These are phyloP conservation scores for Medicago lupulina DNA, from an alignment of 306 rosid species.

Conservation along the genomic window DNA sequence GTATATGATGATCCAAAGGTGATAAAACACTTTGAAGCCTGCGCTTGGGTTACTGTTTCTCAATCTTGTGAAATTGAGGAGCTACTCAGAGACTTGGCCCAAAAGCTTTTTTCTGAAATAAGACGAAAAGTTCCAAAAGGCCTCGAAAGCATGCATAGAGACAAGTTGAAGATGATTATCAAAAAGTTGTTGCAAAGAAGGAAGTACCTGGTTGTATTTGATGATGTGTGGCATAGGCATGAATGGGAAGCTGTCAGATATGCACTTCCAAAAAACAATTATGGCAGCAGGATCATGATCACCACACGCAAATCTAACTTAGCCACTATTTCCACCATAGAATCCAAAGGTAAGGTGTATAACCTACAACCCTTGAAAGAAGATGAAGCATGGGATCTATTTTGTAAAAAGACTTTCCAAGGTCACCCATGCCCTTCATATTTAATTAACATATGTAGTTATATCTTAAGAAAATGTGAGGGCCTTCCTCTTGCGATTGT, in stretches of 20 bases:
- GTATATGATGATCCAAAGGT: slow-evolving; percentile 60
- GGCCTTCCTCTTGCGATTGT: slow-evolving; percentile 79
- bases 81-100: slow-evolving; percentile 53
- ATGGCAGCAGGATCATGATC: slow-evolving; percentile 61
- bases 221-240: slow-evolving; percentile 54
- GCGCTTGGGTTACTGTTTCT: slow-evolving; percentile 66
- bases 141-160: slow-evolving; percentile 46
- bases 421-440: slow-evolving; percentile 53
- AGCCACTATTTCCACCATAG: slow-evolving; percentile 42
- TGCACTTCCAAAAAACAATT: slow-evolving; percentile 54
- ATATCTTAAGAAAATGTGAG: slow-evolving; percentile 54
- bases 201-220: slow-evolving; percentile 64
- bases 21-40: slow-evolving; percentile 52
- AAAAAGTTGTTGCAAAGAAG: slow-evolving; percentile 49
- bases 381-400: slow-evolving; percentile 57
- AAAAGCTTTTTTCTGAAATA: slow-evolving; percentile 46
- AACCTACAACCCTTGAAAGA: slow-evolving; percentile 47
- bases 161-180: slow-evolving; percentile 45
- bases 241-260: slow-evolving; percentile 63
- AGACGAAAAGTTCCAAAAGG: slow-evolving; percentile 50
- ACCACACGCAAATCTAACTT: slow-evolving; percentile 56
- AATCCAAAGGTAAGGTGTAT: slow-evolving; percentile 43
- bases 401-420: slow-evolving; percentile 52
- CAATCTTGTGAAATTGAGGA: slow-evolving; percentile 47
- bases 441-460: slow-evolving; percentile 45